phyloP scores from a whole-genome alignment of 768 basidiomycete genomes.

The Suillus lakei region DNA sequence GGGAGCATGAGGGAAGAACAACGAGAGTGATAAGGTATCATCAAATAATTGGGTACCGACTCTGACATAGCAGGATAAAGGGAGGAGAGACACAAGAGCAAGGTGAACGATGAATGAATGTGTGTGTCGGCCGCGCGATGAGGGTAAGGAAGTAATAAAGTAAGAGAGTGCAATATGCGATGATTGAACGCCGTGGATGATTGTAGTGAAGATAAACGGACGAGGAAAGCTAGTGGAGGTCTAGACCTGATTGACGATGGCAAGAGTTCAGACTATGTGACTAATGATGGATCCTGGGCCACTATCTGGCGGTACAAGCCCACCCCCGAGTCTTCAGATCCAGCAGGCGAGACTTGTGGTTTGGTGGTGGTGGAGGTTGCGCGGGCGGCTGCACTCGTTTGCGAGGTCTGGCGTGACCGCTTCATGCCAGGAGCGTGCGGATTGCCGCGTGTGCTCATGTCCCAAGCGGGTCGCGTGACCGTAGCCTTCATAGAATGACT shows the following conservation, averaged over 20 bases:
- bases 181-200: constrained; percentile 25
- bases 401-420: constrained; percentile 73
- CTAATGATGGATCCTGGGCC: constrained; percentile 74
- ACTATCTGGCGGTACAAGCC: constrained; percentile 84
- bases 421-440: constrained; percentile 42
- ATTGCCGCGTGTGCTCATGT: constrained; percentile 58
- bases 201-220: constrained; percentile 21
- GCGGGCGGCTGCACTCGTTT: constrained; percentile 65
- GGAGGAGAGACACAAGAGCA: constrained; percentile 13
- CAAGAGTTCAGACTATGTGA: constrained; percentile 29
- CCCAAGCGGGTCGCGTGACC: constrained; percentile 78
- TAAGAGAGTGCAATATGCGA: constrained; percentile 33
- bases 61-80: constrained; percentile 20
- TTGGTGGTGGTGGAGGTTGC: constrained; percentile 42
- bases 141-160: constrained; percentile 21
- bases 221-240: constrained; percentile 22
- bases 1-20: constrained; percentile 15
- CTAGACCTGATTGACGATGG: constrained; percentile 19
- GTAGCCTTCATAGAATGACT: constrained; percentile 71
- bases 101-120: constrained; percentile 20
- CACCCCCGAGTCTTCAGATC: constrained; percentile 76
- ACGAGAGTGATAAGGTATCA: constrained; percentile 41
- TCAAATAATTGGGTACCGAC: constrained; percentile 34
- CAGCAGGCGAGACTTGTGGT: constrained; percentile 67
- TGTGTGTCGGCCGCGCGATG: constrained; percentile 34